phyloP scores from a whole-genome alignment of 208 protist species.

The Crithidia acanthocephali region DNA sequence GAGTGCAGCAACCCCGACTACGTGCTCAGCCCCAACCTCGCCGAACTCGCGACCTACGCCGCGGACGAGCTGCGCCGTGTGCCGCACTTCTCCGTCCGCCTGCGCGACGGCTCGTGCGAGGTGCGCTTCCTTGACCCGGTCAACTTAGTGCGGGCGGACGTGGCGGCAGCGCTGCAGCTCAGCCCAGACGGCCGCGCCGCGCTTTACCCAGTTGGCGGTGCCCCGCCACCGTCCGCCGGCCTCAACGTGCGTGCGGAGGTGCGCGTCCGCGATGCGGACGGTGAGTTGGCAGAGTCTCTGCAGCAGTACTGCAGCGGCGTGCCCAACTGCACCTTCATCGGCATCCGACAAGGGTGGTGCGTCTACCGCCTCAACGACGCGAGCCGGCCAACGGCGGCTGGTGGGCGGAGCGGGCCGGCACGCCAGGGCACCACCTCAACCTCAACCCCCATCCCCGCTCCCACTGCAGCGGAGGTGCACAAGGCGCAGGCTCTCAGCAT shows the following conservation, averaged over 20 bases:
- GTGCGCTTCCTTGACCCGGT: slow-evolving; percentile 82
- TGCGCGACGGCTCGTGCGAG: slow-evolving; percentile 64
- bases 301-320: slow-evolving; percentile 17
- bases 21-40: slow-evolving; percentile 58
- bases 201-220: slow-evolving; percentile 55
- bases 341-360: slow-evolving; percentile 27
- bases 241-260: slow-evolving; percentile 73
- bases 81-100: slow-evolving; percentile 53
- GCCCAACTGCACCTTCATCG: slow-evolving; percentile 8
- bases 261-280: slow-evolving; percentile 58
- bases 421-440: not conserved
- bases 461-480: not conserved
- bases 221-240: slow-evolving; percentile 39
- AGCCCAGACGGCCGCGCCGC: slow-evolving; percentile 59
- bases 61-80: slow-evolving; percentile 64
- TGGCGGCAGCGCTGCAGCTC: slow-evolving; percentile 62
- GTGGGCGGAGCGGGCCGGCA: not conserved
- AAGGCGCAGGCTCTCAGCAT: slow-evolving; percentile 17
- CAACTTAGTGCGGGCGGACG: slow-evolving; percentile 76
- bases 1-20: slow-evolving; percentile 69
- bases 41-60: slow-evolving; percentile 43
- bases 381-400: not conserved
- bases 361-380: slow-evolving; percentile 33
- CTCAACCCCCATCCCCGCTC: too few relatives aligned
- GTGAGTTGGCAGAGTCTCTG: slow-evolving; percentile 37